Percentiles rank a stretch among this genome's conserved stretches.
phyloP scores from a whole-genome alignment of 176 grass and related monocot genomes.

The Cenchrus americanus region DNA sequence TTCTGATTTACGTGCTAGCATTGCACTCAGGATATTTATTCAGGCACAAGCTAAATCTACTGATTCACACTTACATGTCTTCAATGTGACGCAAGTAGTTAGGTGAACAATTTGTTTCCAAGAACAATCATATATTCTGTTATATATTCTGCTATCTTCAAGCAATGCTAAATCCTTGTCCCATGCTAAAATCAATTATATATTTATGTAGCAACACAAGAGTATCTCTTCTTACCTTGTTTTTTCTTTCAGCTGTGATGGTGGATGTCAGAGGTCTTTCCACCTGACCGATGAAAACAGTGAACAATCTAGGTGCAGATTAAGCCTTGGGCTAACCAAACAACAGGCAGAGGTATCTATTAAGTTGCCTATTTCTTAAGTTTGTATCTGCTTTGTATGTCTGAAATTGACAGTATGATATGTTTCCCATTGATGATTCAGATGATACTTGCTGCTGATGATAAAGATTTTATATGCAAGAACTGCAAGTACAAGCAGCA shows the following conservation, averaged over 20 bases:
- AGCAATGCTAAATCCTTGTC: not conserved
- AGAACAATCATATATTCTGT: not conserved
- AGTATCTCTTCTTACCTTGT: slow-evolving; percentile 31
- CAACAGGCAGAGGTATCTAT: slow-evolving; percentile 46
- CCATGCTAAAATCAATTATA: not conserved
- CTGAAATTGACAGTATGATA: slow-evolving; percentile 20
- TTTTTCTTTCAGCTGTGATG: slow-evolving; percentile 56
- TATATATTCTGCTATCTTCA: not conserved
- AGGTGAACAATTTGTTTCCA: too few species aligned
- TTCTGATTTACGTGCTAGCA: not conserved
- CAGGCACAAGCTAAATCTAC: not conserved
- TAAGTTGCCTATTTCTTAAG: slow-evolving; percentile 1
- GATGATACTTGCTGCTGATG: slow-evolving; percentile 1
- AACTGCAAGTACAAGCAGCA: slow-evolving; percentile 58
- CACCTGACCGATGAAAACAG: slow-evolving; percentile 37
- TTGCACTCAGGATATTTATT: too few species aligned
- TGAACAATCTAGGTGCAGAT: slow-evolving; percentile 32
- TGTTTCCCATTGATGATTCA: slow-evolving; percentile 38
- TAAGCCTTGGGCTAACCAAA: slow-evolving; percentile 42
- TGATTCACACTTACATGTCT: not conserved
- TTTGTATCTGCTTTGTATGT: slow-evolving; percentile 28
- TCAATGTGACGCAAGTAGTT: not conserved
- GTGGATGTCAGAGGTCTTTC: slow-evolving; percentile 63
- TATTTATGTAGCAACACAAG: not conserved
- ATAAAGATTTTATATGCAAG: slow-evolving; percentile 44